Percentiles rank a stretch among this genome's conserved stretches.
phyloP scores from a whole-genome alignment of 495 filamentous ascomycete genomes.

The Penicillium canariense region DNA sequence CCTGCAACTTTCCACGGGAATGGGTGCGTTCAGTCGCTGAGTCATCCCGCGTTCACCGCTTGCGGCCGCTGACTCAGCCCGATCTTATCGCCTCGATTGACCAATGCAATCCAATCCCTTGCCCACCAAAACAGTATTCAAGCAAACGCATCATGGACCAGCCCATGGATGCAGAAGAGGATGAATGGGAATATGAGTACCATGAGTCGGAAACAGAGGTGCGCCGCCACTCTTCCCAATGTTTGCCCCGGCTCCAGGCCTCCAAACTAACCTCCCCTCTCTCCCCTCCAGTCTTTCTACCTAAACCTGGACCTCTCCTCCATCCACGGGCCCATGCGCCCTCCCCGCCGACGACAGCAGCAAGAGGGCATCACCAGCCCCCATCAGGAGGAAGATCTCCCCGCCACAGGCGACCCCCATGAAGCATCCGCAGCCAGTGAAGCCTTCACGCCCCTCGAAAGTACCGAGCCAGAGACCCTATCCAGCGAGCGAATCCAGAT shows the following conservation, averaged over 20 bases:
- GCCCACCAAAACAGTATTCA: neutral
- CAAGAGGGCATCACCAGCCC: constrained; percentile 16
- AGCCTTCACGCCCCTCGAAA: constrained; percentile 21
- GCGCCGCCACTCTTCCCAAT: neutral
- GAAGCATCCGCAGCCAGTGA: constrained; percentile 12
- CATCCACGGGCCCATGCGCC: constrained; percentile 38
- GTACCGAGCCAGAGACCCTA: constrained; percentile 22
- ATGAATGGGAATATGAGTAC: constrained; percentile 66
- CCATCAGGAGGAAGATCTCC: constrained; percentile 2
- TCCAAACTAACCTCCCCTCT: constrained; percentile 2
- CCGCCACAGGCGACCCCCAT: constrained; percentile 9
- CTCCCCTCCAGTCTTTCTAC: constrained; percentile 46
- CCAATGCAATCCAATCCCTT: neutral
- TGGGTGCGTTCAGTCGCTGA: no score
- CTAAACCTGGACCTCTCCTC: constrained; percentile 54
- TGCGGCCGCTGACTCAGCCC: constrained; percentile 6
- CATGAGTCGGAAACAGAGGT: constrained; percentile 57
- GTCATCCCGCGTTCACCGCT: constrained; percentile 8
- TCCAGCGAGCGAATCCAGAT: constrained; percentile 64
- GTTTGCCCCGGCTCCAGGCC: neutral
- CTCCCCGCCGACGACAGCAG: constrained; percentile 33
- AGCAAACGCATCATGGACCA: constrained; percentile 24
- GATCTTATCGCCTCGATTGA: constrained; percentile 11
- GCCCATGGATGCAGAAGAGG: constrained; percentile 24
- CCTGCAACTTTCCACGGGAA: no score